Percentiles rank a stretch among this genome's conserved stretches.
phyloP scores from a whole-genome alignment of 306 rosid species.

The Arachis stenosperma region DNA sequence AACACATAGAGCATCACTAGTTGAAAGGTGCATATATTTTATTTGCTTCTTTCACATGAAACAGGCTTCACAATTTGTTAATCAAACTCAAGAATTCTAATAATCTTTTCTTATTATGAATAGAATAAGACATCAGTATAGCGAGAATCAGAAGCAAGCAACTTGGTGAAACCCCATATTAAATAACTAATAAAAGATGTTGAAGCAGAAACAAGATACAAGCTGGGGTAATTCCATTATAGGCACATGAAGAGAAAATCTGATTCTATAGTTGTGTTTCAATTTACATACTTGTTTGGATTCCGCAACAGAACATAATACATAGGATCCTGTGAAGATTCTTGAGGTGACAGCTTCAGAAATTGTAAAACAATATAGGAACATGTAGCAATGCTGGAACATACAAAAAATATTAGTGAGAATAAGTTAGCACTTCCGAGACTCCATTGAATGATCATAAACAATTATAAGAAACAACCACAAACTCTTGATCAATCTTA shows the following conservation, averaged over 20 bases:
- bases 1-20: background rate
- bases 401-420: constrained; percentile 23
- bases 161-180: constrained; percentile 7
- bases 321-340: constrained; percentile 68
- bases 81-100: constrained; percentile 28
- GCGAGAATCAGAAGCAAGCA: constrained; percentile 16
- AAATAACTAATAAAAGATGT: constrained; percentile 5
- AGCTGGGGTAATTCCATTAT: constrained; percentile 14
- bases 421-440: constrained; percentile 25
- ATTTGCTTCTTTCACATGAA: constrained; percentile 13
- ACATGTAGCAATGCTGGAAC: constrained; percentile 66
- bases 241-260: constrained; percentile 22
- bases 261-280: constrained; percentile 30
- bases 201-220: constrained; percentile 25
- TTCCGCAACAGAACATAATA: constrained; percentile 63
- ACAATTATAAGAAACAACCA: constrained; percentile 25
- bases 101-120: constrained; percentile 4
- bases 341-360: constrained; percentile 70
- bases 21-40: background rate
- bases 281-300: constrained; percentile 60
- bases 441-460: constrained; percentile 15
- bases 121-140: constrained; percentile 15
- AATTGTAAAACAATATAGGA: constrained; percentile 70
- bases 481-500: constrained; percentile 30
- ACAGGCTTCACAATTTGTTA: constrained; percentile 5